Conservation (phyloP, 2,329 filamentous ascomycete genomes). For the Cladosporium sp. region DNA sequence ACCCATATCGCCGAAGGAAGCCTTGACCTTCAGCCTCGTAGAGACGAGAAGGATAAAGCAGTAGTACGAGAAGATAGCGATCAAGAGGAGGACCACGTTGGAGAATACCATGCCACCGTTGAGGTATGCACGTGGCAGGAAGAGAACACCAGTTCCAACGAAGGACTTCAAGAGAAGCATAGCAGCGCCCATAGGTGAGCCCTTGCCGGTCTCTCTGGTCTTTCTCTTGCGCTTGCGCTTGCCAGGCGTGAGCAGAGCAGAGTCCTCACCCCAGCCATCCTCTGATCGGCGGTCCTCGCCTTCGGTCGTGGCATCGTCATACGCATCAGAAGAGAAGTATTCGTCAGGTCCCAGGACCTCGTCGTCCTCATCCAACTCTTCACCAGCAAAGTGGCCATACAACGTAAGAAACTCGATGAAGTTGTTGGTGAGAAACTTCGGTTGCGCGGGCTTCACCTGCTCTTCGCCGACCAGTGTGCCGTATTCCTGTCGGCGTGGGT, state of each 20-base stretch:
- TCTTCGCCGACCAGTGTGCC: conserved; percentile 18
- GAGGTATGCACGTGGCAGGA: conserved; percentile 84
- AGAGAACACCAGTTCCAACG: conserved; percentile 91
- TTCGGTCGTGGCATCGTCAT: conserved; percentile 45
- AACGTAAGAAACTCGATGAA: conserved; percentile 94
- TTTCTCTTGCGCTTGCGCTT: conserved; percentile 71
- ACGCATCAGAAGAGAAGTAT: conserved; percentile 78
- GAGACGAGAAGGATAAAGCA: conserved; percentile 92
- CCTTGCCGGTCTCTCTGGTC: conserved; percentile 67
- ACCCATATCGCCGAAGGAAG: conserved; percentile 97
- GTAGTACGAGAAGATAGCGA: conserved; percentile 87
- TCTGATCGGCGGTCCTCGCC: conserved; percentile 47
- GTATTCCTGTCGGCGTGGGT: conserved; percentile 30
- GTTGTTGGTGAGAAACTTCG: conserved; percentile 73
- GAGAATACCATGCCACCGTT: conserved; percentile 98
- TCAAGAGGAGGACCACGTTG: conserved; percentile 77
- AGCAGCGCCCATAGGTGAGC: conserved; percentile 70
- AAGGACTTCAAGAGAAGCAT: conserved; percentile 92
- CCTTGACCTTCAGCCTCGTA: conserved; percentile 75
- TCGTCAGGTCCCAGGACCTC: conserved; percentile 81
- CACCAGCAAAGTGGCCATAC: conserved; percentile 95
- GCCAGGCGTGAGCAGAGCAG: conserved; percentile 64
- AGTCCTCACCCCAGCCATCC: conserved; percentile 76
- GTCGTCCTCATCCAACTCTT: conserved; percentile 93
- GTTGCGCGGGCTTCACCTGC: conserved; percentile 16